Evolutionary conservation across 345 rosid species (phyloP), one percentile per base, ranked within the genome.

Genomic region (Lepidium sativum): DNA sequence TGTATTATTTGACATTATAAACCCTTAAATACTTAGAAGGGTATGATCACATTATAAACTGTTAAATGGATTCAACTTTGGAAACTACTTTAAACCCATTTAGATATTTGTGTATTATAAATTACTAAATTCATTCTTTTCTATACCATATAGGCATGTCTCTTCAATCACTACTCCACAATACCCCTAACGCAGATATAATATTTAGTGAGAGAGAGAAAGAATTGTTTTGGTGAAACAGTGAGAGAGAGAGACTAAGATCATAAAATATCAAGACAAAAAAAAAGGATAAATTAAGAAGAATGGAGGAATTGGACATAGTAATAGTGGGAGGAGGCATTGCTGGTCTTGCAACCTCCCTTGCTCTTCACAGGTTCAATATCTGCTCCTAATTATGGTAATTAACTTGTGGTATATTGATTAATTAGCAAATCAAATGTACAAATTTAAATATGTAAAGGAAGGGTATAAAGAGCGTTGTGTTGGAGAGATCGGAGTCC

Each of bases 251-350:
- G 40, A 41, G 9, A 53, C 8, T 9, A 38, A 11, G 2, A 21
- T 15, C 38, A 39, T 11, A 10, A 21, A 0, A n/a, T 6, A 25
- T 34, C 17, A 5, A 20, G 21, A 20, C 1, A 1, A 20, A 20
- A 20, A 20, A 5, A 21, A 17, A 33, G 14, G 5, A 17, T 12
- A 52, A 27, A 43, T 9, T 3, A 39, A 41, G 21, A 18, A 41
- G 17, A 40, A 45, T 42, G 67, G 81, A 72, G 54, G 82, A 74
- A 50, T 38, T 71, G 2, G 83, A 76, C 31, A 63, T 83, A 6
- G 86, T 81, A 0, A 78, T 83, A 13, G 82, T 73, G 1, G 88
- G 88, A 11, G 86, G 86, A 17, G 88, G 87, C 14, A 81, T 81
- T 14, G 71, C 84, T 65, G 94, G 88, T 41, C 79, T 86, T 16